Conservation (phyloP, 805 yeast species). For the Myxozyma lipomycoides region DNA sequence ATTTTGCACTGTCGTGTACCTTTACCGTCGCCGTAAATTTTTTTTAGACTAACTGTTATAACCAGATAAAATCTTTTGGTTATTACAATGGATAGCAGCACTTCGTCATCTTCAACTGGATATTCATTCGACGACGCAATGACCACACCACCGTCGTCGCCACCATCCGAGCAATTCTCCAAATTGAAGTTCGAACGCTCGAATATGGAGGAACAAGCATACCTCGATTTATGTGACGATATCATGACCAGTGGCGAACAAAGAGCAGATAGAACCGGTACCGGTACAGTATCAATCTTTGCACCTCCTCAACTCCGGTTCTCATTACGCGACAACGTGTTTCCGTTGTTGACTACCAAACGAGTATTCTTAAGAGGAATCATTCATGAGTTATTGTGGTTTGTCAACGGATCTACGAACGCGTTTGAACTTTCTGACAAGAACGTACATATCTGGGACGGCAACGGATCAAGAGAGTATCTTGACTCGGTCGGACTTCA, state of each 20-base stretch:
- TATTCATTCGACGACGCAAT: not conserved
- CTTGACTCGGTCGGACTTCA: constrained; percentile 77
- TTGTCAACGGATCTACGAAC: constrained; percentile 83
- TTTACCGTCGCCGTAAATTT: too few species aligned
- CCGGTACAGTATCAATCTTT: constrained; percentile 86
- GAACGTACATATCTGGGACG: constrained; percentile 98
- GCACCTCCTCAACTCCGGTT: constrained; percentile 96
- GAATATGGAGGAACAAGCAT: constrained; percentile 68
- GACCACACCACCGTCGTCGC: not conserved
- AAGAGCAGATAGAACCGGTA: constrained; percentile 95
- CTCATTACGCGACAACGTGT: constrained; percentile 60
- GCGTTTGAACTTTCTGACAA: constrained; percentile 70
- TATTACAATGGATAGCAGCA: too few species aligned
- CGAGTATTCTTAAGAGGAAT: constrained; percentile 87
- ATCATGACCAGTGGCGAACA: constrained; percentile 83
- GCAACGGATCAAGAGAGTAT: constrained; percentile 91
- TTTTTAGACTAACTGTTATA: too few species aligned
- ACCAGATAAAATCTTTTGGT: too few species aligned
- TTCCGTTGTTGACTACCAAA: constrained; percentile 91
- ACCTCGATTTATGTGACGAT: constrained; percentile 71
- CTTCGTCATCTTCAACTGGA: not conserved
- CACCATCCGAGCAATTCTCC: not conserved
- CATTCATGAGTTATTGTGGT: constrained; percentile 86
- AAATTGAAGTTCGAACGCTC: not conserved
- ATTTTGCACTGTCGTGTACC: too few species aligned